Conservation (phyloP, 441 rosid species). For the Aleurites moluccanus region DNA sequence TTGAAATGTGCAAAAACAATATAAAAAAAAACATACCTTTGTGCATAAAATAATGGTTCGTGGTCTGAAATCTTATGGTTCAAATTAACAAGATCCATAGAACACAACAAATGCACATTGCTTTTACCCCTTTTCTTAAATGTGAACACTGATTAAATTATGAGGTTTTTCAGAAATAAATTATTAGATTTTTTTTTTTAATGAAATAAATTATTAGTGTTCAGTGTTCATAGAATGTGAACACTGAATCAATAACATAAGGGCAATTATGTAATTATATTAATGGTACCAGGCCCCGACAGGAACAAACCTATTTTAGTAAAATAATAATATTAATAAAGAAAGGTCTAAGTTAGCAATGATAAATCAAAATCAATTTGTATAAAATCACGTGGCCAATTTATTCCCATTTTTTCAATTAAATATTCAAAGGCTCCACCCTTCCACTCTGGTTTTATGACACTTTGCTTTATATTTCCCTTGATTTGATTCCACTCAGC, state of each 20-base stretch:
- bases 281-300: neutral
- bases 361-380: neutral
- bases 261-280: neutral
- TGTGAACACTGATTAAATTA: neutral
- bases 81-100: too few relatives aligned
- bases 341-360: neutral
- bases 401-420: neutral
- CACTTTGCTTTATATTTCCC: too few relatives aligned
- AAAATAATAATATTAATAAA: neutral
- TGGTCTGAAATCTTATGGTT: too few relatives aligned
- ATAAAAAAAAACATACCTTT: too few relatives aligned
- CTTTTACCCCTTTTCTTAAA: neutral
- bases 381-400: neutral
- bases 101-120: neutral
- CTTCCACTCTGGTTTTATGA: too few relatives aligned
- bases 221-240: neutral
- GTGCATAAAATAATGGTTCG: too few relatives aligned
- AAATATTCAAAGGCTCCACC: too few relatives aligned
- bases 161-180: too few relatives aligned
- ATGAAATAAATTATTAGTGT: neutral
- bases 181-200: too few relatives aligned
- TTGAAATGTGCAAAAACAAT: too few relatives aligned
- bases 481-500: too few relatives aligned
- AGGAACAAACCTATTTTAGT: neutral
- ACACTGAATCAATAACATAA: neutral